Base-by-base conservation (phyloP, 2,329 filamentous ascomycete species). In the Aspergillus sergii region DNA sequence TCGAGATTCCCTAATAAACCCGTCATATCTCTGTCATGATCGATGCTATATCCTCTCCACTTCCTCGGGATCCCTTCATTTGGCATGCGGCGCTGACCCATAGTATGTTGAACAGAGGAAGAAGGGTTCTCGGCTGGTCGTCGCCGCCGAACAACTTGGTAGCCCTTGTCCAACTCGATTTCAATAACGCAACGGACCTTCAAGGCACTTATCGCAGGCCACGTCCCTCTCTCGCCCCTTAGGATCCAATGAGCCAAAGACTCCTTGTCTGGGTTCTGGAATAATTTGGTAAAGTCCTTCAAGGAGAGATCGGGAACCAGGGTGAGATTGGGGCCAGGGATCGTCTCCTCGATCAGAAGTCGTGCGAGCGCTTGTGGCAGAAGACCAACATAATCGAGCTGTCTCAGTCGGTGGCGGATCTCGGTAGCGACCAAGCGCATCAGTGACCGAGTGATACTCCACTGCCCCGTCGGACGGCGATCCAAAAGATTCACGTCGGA, bases 141-240 rank as follows among this genome's bases (percentile, higher is more conserved):
- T 45, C 76, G 72, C 30, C 74, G 85, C 64, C 92, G 83, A 0
- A 94, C 90, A 62, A 90, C 82, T 76, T 96, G 91, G 76, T 96
- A 97, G 0, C 92, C 91, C 54, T 89, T 83, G 75, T 97, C 94
- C 12, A 98, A 82, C 74, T 96, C 93, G 60, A 93, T 90, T 77
- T 98, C 94, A 9, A 98, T 86, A 5, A 89, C 90, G 76, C 92
- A 95, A 8, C 94, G 83, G 8, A 96, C 89, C 70, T 90, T 90
- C 65, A 98, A 79, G 16, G 93, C 92, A 36, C 89, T 89, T 3
- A 97, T 88, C 2, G 93, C 92, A 0, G 94, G 94, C 94, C 94
- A 98, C 0, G 97, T 93, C 68, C 91, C 94, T 65, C 89, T 82
- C 78, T 98, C 94, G 1, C 94, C 94, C 60, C 90, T 85, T 36